Base-by-base conservation (phyloP, 2,329 filamentous ascomycete genomes). In the Beauveria sp. region DNA sequence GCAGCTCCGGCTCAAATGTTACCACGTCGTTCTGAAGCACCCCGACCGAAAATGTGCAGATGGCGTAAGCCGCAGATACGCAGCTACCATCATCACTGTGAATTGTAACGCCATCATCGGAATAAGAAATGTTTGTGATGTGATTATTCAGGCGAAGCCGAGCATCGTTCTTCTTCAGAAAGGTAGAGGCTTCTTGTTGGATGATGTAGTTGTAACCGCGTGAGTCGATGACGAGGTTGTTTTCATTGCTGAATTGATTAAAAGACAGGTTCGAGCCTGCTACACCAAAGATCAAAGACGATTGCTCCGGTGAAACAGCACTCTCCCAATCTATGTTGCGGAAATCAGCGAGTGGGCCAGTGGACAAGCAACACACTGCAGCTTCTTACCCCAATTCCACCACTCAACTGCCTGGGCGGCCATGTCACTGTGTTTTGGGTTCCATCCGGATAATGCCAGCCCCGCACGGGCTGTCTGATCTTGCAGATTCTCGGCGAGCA, bases 1-100 rank as follows among this genome's bases (percentile, higher is more conserved):
- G 88, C 0, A 90, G 75, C 5, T 73, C 66, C 0, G 88, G 87
- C 12, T 76, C 68, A 68, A 89, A 90, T 0, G 72, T 70, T 1
- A 89, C 79, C 0, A 75, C 78, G 3, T 84, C 77, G 64, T 84
- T 82, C 68, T 90, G 87, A 1, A 90, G 74, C 0, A 90, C 87
- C 1, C 88, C 87, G 0, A 90, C 72, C 0, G 85, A 87, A 70
- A 90, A 89, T 0, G 87, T 90, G 66, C 80, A 82, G 64, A 90
- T 81, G 1, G 86, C 87, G 65, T 87, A 86, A 7, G 82, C 80
- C 1, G 86, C 85, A 51, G 77, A 70, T 22, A 88, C 73, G 65
- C 85, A 88, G 60, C 72, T 78, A 2, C 82, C 84, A 61, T 85
- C 79, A 2, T 77, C 71, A 28, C 78, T 81, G 54, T 76, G 71